Conservation (phyloP, 2,329 filamentous ascomycete species). For the Rutstroemia sp. region DNA sequence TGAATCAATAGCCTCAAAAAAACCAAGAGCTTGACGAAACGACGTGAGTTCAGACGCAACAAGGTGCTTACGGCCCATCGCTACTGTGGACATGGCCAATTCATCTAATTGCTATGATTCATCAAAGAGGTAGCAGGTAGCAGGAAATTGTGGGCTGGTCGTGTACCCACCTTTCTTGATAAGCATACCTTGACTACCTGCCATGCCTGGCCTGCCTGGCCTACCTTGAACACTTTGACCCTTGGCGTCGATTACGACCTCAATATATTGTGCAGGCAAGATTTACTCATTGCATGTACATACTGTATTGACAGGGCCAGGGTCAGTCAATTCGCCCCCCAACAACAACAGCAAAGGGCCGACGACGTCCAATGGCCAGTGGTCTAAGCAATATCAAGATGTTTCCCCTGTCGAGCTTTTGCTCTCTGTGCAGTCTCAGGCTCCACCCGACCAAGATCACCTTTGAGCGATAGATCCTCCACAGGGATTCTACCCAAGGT, state of each 20-base stretch:
- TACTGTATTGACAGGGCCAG: background rate
- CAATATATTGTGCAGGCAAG: background rate
- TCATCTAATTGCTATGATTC: too few species aligned
- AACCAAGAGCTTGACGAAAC: background rate
- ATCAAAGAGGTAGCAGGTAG: too few species aligned
- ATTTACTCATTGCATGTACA: background rate
- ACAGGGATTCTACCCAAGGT: background rate
- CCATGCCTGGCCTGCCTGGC: too few species aligned
- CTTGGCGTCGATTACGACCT: background rate
- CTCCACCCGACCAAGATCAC: slow-evolving; percentile 1
- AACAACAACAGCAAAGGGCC: background rate
- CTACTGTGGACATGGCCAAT: background rate
- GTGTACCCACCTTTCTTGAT: background rate
- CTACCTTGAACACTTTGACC: background rate
- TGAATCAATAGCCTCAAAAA: background rate
- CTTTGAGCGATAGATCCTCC: slow-evolving; percentile 4
- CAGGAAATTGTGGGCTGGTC: background rate
- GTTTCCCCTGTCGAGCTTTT: background rate
- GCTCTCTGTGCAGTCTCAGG: background rate
- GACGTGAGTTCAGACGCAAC: background rate
- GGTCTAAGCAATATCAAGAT: background rate
- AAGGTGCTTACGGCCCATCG: background rate
- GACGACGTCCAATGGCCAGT: background rate
- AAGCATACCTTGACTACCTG: background rate
- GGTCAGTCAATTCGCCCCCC: background rate